phyloP scores from a whole-genome alignment of 163 green algal genomes.

The Coccomyxa subellipsoidea region DNA sequence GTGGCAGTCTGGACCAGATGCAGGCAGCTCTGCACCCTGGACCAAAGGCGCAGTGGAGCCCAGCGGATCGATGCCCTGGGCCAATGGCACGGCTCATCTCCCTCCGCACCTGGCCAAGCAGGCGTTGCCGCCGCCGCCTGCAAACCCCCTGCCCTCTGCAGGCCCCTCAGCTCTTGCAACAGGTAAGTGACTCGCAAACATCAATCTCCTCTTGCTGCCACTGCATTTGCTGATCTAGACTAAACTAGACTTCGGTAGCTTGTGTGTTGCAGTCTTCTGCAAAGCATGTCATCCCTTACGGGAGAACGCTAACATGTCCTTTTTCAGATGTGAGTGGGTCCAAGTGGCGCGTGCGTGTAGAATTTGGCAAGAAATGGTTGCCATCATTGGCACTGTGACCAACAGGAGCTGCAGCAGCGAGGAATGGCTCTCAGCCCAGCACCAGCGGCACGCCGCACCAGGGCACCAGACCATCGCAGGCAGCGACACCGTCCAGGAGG shows the following conservation, averaged over 20 bases:
- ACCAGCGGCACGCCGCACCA: background rate
- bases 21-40: background rate
- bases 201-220: background rate
- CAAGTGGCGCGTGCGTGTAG: too few species aligned
- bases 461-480: too few species aligned
- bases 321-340: too few species aligned
- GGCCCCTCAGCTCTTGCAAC: background rate
- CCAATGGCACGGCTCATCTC: background rate
- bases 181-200: background rate
- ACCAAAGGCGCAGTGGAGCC: background rate
- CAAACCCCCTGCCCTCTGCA: background rate
- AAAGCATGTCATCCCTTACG: background rate
- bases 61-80: background rate
- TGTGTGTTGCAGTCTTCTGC: background rate
- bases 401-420: too few species aligned
- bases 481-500: background rate
- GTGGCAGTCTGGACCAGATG: background rate
- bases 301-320: too few species aligned
- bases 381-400: too few species aligned
- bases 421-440: background rate
- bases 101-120: background rate
- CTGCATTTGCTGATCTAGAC: background rate
- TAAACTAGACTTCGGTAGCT: background rate
- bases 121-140: background rate
- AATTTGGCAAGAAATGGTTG: too few species aligned